Conservation (phyloP, 1,284 basidiomycete species). For the Bondarzewia mesenterica region DNA sequence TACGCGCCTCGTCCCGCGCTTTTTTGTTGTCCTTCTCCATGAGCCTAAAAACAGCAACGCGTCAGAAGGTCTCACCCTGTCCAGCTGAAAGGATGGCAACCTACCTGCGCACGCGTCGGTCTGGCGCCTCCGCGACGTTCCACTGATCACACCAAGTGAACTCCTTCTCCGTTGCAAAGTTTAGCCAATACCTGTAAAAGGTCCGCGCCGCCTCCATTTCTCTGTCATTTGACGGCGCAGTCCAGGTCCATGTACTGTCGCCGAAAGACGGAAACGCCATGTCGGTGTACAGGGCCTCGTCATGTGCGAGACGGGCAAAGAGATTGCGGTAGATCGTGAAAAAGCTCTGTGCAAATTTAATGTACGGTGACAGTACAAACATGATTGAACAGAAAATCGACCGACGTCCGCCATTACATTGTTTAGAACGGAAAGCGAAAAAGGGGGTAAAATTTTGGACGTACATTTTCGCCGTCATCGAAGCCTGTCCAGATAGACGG, state of each 20-base stretch:
- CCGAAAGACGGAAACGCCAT: slow-evolving; percentile 80
- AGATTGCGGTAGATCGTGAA: slow-evolving; percentile 87
- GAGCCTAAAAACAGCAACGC: slow-evolving; percentile 34
- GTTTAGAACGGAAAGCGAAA: not conserved
- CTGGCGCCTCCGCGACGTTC: slow-evolving; percentile 80
- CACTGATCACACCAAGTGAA: slow-evolving; percentile 89
- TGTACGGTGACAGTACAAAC: not conserved
- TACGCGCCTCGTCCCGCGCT: slow-evolving; percentile 76
- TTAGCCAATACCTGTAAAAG: slow-evolving; percentile 87
- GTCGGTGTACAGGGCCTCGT: slow-evolving; percentile 60
- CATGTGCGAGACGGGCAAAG: slow-evolving; percentile 77
- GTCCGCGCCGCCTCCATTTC: slow-evolving; percentile 43
- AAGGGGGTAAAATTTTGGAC: slow-evolving; percentile 14
- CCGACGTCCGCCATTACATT: not conserved
- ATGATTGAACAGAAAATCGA: not conserved
- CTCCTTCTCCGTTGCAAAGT: slow-evolving; percentile 84
- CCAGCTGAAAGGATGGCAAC: slow-evolving; percentile 7
- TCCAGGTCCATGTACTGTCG: slow-evolving; percentile 69
- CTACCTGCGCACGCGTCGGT: slow-evolving; percentile 74
- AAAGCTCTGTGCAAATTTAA: slow-evolving; percentile 73
- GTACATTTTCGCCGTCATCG: slow-evolving; percentile 65
- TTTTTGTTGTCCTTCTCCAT: slow-evolving; percentile 99
- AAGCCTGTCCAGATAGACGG: slow-evolving; percentile 65
- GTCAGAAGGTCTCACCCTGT: not conserved
- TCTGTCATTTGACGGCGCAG: slow-evolving; percentile 32